Conservation (phyloP, 164 flowering plant species). For the Protea cynaroides region DNA sequence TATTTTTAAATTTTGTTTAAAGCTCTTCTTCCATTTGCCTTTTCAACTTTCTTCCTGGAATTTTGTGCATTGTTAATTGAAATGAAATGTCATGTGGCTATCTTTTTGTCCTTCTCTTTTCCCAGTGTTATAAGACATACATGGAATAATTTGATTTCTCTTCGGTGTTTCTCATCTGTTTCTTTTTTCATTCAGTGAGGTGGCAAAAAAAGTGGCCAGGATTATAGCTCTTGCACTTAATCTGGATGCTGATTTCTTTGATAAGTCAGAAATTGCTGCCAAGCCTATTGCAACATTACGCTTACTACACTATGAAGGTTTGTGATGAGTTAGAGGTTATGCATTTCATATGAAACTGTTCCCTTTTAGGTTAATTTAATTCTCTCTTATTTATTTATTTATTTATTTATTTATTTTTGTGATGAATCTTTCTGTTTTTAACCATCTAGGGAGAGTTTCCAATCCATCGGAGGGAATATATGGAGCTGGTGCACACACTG, state of each 20-base stretch:
- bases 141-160: not conserved
- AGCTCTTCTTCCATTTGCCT: no score
- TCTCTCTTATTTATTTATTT: no score
- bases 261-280: slow-evolving; percentile 77
- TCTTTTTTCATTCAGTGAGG: slow-evolving; percentile 35
- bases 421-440: slow-evolving; percentile 10
- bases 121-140: not conserved
- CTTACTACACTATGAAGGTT: slow-evolving; percentile 87
- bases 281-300: slow-evolving; percentile 71
- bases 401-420: no score
- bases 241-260: slow-evolving; percentile 65
- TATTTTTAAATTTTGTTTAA: no score
- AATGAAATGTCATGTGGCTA: not conserved
- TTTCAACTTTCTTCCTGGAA: no score
- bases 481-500: slow-evolving; percentile 96
- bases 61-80: no score
- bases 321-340: slow-evolving; percentile 17
- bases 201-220: slow-evolving; percentile 67
- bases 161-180: not conserved
- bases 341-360: slow-evolving; percentile 5
- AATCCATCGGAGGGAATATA: slow-evolving; percentile 67
- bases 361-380: slow-evolving; percentile 1
- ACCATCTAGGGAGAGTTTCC: slow-evolving; percentile 50
- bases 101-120: no score
- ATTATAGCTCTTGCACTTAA: slow-evolving; percentile 87